Conservation (phyloP, 257 asterid species). For the Jasminum sambac region DNA sequence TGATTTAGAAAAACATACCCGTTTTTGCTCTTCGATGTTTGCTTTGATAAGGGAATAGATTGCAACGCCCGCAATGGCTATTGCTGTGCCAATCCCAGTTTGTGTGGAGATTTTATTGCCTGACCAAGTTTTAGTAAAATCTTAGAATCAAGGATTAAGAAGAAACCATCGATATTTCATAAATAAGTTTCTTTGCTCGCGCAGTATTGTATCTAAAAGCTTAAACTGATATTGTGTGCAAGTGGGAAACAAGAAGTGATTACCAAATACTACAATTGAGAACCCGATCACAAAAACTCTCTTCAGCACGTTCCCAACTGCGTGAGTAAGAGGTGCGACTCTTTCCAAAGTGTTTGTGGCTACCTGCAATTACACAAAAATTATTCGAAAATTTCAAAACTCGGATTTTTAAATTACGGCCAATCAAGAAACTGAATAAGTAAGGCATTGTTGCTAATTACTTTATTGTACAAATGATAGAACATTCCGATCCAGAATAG, state of each 20-base stretch:
- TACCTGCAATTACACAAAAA: conserved; percentile 36
- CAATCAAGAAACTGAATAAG: background rate
- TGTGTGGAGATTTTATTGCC: conserved; percentile 64
- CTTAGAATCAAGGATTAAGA: background rate
- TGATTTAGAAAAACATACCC: conserved; percentile 28
- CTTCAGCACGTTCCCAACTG: conserved; percentile 62
- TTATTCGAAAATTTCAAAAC: background rate
- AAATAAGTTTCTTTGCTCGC: background rate
- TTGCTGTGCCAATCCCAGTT: conserved; percentile 62
- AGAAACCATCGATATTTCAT: background rate
- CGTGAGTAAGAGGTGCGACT: conserved; percentile 63
- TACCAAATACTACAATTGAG: conserved; percentile 65
- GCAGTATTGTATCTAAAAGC: background rate
- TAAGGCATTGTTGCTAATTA: background rate
- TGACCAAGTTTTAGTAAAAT: conserved; percentile 23
- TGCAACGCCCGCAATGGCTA: conserved; percentile 68
- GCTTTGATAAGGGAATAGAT: conserved; percentile 62
- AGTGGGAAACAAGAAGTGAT: background rate
- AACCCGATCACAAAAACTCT: conserved; percentile 64
- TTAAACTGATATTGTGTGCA: background rate
- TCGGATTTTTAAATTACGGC: background rate
- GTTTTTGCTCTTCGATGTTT: conserved; percentile 52
- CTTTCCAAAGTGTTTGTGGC: conserved; percentile 66
- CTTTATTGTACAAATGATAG: conserved; percentile 71
- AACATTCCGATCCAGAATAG: conserved; percentile 71